Evolutionary conservation across 805 yeast genomes (phyloP).

Genomic region (Yarrowia hollandica): DNA sequence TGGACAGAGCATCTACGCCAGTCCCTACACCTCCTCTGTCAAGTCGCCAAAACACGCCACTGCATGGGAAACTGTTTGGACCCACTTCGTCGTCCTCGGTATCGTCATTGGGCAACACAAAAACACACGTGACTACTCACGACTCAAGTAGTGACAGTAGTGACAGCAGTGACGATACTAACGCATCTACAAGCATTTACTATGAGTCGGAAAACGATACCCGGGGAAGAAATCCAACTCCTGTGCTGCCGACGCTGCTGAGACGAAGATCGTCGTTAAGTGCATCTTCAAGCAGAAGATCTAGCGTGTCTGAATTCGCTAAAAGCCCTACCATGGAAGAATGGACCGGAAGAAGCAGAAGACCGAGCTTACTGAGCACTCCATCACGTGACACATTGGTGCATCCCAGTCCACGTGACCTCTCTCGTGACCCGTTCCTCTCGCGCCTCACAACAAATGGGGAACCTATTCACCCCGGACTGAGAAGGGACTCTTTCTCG

Average conservation of each 20-base stretch:
- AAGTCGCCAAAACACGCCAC: constrained; percentile 6
- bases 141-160: constrained; percentile 8
- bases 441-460: neutral
- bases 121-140: neutral
- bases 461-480: neutral
- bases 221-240: constrained; percentile 1
- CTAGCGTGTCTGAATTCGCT: neutral
- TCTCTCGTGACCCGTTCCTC: constrained; percentile 15
- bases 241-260: neutral
- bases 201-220: constrained; percentile 11
- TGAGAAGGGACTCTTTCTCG: neutral
- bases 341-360: neutral
- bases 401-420: neutral
- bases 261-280: neutral
- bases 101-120: constrained; percentile 18
- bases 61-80: constrained; percentile 20
- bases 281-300: neutral
- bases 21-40: constrained; percentile 1
- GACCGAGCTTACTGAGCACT: neutral
- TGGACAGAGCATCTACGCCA: constrained; percentile 22
- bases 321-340: constrained; percentile 19
- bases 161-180: constrained; percentile 9
- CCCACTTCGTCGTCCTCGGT: constrained; percentile 14
- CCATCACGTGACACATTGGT: neutral
- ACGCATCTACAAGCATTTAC: constrained; percentile 22